Conservation (phyloP, 352 stramenopile genomes). For the Pythium aphanidermatum region DNA sequence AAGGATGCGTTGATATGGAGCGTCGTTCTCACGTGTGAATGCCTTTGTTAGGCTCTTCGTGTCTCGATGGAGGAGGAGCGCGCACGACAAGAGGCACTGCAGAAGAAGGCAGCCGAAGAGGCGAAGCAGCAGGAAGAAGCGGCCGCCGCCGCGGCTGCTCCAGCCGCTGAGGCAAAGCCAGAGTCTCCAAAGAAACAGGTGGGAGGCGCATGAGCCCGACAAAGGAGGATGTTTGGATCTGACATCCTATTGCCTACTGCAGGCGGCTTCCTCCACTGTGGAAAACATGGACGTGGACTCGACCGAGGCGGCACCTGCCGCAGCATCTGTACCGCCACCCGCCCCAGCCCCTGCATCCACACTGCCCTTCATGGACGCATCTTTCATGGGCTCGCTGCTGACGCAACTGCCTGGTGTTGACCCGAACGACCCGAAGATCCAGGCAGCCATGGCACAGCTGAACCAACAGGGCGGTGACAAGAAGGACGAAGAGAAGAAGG, state of each 20-base stretch:
- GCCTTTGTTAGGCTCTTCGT: slow-evolving; percentile 69
- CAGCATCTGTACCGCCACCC: slow-evolving; percentile 37
- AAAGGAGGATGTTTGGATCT: too few species aligned
- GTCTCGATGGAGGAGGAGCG: slow-evolving; percentile 99
- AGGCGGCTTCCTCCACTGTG: too few species aligned
- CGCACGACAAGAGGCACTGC: slow-evolving; percentile 90
- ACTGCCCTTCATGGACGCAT: slow-evolving; percentile 86
- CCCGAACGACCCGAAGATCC: slow-evolving; percentile 90
- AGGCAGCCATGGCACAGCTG: slow-evolving; percentile 87
- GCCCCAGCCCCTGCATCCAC: slow-evolving; percentile 70
- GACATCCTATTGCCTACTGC: too few species aligned
- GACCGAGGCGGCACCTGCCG: slow-evolving; percentile 19
- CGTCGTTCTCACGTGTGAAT: neutral
- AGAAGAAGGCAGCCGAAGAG: slow-evolving; percentile 86
- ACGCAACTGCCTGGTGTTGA: slow-evolving; percentile 87
- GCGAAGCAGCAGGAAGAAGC: slow-evolving; percentile 27
- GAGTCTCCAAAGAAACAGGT: slow-evolving; percentile 19
- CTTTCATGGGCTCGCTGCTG: slow-evolving; percentile 88
- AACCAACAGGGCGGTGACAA: slow-evolving; percentile 78
- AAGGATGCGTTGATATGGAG: neutral
- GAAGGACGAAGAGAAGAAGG: slow-evolving; percentile 80
- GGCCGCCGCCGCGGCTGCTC: slow-evolving; percentile 15
- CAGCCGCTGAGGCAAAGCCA: slow-evolving; percentile 10
- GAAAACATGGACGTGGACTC: slow-evolving; percentile 35
- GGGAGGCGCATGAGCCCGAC: too few species aligned